Conservation (phyloP, 2,329 filamentous ascomycete genomes). For the Lachnellula hyalina region DNA sequence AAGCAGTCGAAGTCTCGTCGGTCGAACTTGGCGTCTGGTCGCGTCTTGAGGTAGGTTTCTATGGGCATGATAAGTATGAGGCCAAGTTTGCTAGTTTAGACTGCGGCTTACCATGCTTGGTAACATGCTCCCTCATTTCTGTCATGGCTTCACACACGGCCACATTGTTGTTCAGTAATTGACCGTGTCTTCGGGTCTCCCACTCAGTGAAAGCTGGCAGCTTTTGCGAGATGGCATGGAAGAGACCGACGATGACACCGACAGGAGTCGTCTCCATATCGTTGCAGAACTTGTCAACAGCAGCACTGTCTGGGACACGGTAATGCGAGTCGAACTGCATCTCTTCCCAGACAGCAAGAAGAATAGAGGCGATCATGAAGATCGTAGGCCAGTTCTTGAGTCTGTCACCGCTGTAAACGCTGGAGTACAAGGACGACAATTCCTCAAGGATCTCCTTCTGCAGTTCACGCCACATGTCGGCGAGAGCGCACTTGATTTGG, state of each 20-base stretch:
- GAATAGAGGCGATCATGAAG: conserved; percentile 91
- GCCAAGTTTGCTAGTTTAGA: background rate
- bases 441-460: conserved; percentile 96
- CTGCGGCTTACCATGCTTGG: conserved; percentile 74
- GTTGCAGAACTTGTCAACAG: conserved; percentile 88
- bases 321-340: conserved; percentile 99
- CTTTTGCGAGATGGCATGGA: conserved; percentile 97
- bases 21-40: conserved; percentile 74
- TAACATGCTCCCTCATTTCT: conserved; percentile 86
- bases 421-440: conserved; percentile 88
- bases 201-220: conserved; percentile 88
- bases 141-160: conserved; percentile 95
- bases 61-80: conserved; percentile 38
- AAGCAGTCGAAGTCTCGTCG: conserved; percentile 89
- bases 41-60: conserved; percentile 84
- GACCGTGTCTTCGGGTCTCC: conserved; percentile 87
- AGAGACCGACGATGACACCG: conserved; percentile 91
- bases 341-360: conserved; percentile 94
- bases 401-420: conserved; percentile 94
- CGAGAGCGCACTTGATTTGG: conserved; percentile 95
- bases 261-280: conserved; percentile 97
- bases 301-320: conserved; percentile 75
- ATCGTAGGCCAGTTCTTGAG: conserved; percentile 99
- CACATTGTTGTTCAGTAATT: conserved; percentile 82
- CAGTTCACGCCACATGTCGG: conserved; percentile 96